Evolutionary conservation across 192 early-diverging fungal genomes (phyloP).

Genomic region (Backusella circina): DNA sequence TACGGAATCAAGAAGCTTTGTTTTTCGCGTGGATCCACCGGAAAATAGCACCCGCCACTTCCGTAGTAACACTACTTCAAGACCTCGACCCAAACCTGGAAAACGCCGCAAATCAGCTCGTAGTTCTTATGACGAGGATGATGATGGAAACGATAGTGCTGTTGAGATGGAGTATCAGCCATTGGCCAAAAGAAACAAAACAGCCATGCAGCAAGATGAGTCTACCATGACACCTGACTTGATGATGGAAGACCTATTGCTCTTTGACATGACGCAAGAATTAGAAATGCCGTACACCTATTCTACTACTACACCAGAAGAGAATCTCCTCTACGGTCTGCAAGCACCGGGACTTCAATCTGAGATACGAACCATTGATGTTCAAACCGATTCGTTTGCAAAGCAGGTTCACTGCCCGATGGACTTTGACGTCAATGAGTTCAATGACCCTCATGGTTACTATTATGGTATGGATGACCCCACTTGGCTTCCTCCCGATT

Average conservation of each 20-base stretch:
- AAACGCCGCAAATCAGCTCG: background rate
- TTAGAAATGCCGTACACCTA: background rate
- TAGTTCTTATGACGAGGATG: background rate
- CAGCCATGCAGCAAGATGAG: background rate
- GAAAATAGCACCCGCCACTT: background rate
- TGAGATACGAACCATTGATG: background rate
- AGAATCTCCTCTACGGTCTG: background rate
- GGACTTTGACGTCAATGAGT: background rate
- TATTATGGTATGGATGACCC: background rate
- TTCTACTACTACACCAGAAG: background rate
- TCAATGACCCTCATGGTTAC: background rate
- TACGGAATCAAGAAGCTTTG: background rate
- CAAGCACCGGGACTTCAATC: background rate
- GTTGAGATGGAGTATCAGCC: background rate
- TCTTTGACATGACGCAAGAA: background rate
- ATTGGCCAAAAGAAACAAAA: background rate
- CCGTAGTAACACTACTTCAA: background rate
- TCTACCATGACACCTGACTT: background rate
- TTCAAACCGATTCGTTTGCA: background rate
- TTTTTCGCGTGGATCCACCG: background rate
- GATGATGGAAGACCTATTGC: background rate
- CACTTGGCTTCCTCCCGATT: background rate
- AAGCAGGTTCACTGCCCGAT: background rate
- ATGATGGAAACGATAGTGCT: background rate
- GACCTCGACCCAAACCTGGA: background rate